Conservation (phyloP, 805 yeast species). For the Lachancea dasiensis region DNA sequence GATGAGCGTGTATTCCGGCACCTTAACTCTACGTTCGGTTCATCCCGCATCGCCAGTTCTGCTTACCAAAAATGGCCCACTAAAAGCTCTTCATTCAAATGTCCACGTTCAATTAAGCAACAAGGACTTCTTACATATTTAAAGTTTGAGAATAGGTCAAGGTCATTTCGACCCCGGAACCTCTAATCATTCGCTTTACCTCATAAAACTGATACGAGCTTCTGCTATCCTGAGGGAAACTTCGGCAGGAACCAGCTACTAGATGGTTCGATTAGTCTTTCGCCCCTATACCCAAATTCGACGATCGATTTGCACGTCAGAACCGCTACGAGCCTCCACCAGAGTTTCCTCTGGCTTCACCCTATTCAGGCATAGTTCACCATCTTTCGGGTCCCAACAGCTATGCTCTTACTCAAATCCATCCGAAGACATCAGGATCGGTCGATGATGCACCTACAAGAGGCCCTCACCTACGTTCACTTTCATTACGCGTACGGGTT, state of each 20-base stretch:
- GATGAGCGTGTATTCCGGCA: slow-evolving; percentile 41
- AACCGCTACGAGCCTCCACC: slow-evolving; percentile 43
- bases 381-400: slow-evolving; percentile 43
- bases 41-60: slow-evolving; percentile 44
- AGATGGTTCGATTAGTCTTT: slow-evolving; percentile 41
- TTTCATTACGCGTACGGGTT: slow-evolving; percentile 38
- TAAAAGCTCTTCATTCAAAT: slow-evolving; percentile 39
- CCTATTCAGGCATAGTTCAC: slow-evolving; percentile 42
- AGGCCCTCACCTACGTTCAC: slow-evolving; percentile 36
- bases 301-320: slow-evolving; percentile 42
- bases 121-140: slow-evolving; percentile 39
- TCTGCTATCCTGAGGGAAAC: slow-evolving; percentile 40
- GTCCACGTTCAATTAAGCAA: slow-evolving; percentile 39
- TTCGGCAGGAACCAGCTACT: slow-evolving; percentile 41
- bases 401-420: slow-evolving; percentile 40
- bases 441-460: slow-evolving; percentile 35
- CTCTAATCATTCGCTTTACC: slow-evolving; percentile 39
- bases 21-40: slow-evolving; percentile 39
- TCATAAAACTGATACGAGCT: slow-evolving; percentile 39
- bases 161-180: slow-evolving; percentile 37
- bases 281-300: slow-evolving; percentile 42
- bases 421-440: slow-evolving; percentile 37
- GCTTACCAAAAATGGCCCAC: slow-evolving; percentile 44
- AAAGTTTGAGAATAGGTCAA: slow-evolving; percentile 39
- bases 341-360: slow-evolving; percentile 42